Conservation (phyloP, 1,139 yeast genomes). For the Suhomyces taliae region DNA sequence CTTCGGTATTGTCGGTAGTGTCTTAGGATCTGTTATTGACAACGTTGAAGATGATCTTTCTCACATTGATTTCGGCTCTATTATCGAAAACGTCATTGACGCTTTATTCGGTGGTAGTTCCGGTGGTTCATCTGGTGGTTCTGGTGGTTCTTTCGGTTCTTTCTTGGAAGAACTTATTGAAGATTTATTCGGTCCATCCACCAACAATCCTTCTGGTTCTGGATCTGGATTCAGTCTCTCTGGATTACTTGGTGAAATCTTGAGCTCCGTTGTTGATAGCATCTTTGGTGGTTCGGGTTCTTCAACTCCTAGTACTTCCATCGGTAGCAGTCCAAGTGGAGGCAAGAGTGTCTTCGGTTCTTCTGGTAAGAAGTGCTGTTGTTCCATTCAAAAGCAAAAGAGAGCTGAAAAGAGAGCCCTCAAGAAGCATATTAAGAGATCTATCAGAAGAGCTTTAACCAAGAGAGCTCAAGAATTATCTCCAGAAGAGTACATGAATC, state of each 20-base stretch:
- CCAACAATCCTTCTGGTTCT: slow-evolving; percentile 6
- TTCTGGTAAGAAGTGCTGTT: slow-evolving; percentile 20
- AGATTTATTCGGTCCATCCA: slow-evolving; percentile 15
- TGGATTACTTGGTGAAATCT: slow-evolving; percentile 10
- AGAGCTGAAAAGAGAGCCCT: slow-evolving; percentile 21
- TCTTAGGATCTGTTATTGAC: slow-evolving; percentile 13
- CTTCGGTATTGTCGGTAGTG: slow-evolving; percentile 17
- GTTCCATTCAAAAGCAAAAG: slow-evolving; percentile 15
- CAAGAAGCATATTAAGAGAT: slow-evolving; percentile 18
- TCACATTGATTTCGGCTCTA: slow-evolving; percentile 8
- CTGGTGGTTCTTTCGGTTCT: slow-evolving; percentile 10
- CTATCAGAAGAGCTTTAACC: slow-evolving; percentile 19
- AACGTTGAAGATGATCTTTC: slow-evolving; percentile 8
- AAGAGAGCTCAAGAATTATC: slow-evolving; percentile 16
- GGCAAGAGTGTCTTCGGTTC: slow-evolving; percentile 11
- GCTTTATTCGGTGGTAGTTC: slow-evolving; percentile 19
- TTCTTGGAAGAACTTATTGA: slow-evolving; percentile 14
- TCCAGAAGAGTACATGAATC: slow-evolving; percentile 14
- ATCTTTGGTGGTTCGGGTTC: slow-evolving; percentile 10
- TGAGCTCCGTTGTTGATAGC: slow-evolving; percentile 11
- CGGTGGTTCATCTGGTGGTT: slow-evolving; percentile 8
- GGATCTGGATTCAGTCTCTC: slow-evolving; percentile 8
- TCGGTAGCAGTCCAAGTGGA: slow-evolving; percentile 11
- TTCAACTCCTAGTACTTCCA: slow-evolving; percentile 2
- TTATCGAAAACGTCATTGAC: slow-evolving; percentile 12